Conservation (phyloP, 2,329 filamentous ascomycete species). For the Knufia petricola region DNA sequence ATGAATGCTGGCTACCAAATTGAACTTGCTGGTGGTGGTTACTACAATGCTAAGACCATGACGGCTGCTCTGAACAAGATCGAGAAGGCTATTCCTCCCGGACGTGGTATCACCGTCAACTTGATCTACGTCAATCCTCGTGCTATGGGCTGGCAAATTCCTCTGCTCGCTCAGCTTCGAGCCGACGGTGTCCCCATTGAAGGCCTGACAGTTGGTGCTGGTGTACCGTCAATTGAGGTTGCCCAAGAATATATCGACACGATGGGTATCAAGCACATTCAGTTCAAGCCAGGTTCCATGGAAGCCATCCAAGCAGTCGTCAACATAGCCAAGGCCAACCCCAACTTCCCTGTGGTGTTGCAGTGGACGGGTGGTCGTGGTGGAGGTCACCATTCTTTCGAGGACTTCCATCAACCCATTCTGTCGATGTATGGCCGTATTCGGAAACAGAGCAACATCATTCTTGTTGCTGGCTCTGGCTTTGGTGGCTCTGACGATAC, state of each 20-base stretch:
- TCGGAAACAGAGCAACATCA: constrained; percentile 73
- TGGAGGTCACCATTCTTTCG: constrained; percentile 87
- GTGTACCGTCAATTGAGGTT: constrained; percentile 87
- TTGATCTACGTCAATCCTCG: constrained; percentile 84
- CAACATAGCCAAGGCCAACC: constrained; percentile 90
- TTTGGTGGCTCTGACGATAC: constrained; percentile 86
- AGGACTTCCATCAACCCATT: constrained; percentile 90
- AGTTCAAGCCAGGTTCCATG: constrained; percentile 85
- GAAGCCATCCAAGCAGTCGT: constrained; percentile 83
- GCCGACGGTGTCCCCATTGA: constrained; percentile 84
- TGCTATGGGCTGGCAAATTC: constrained; percentile 89
- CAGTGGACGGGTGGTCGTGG: constrained; percentile 94
- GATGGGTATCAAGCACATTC: constrained; percentile 82
- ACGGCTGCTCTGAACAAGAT: constrained; percentile 75
- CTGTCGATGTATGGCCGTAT: constrained; percentile 86
- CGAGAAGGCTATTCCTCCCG: constrained; percentile 70
- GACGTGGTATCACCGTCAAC: constrained; percentile 81
- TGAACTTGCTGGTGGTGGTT: constrained; percentile 80
- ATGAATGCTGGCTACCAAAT: constrained; percentile 96
- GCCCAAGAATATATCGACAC: constrained; percentile 91
- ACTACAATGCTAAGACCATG: constrained; percentile 75
- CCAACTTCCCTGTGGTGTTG: constrained; percentile 80
- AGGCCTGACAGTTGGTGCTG: constrained; percentile 83
- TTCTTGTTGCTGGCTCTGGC: constrained; percentile 81
- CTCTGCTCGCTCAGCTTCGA: constrained; percentile 67